A percentile compares a stretch with the other conserved stretches of the same genome.
Evolutionary conservation across 208 protist genomes (phyloP).

Genomic region (Porcisia hertigi): DNA sequence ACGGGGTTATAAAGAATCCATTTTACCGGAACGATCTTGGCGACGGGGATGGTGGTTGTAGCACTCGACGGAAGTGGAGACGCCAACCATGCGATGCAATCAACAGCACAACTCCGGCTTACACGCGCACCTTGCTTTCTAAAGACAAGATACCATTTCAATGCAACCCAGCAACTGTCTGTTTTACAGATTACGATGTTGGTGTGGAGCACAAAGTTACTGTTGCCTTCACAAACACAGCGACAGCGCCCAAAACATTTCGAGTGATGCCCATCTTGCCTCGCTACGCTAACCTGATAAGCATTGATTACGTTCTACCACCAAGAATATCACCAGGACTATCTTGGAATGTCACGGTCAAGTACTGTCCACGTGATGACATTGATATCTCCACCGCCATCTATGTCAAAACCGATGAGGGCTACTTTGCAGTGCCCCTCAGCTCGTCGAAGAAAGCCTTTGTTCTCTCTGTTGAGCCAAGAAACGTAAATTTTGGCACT

Average conservation of each 20-base stretch:
- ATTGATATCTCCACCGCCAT: constrained; percentile 70
- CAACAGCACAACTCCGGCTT: constrained; percentile 4
- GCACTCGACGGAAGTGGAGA: constrained; percentile 10
- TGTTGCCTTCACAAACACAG: constrained; percentile 84
- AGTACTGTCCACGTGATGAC: constrained; percentile 63
- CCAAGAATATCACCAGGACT: constrained; percentile 81
- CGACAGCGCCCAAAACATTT: constrained; percentile 71
- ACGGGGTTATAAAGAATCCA: constrained; percentile 62
- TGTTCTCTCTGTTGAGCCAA: constrained; percentile 39
- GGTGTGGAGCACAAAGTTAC: constrained; percentile 54
- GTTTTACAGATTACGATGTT: constrained; percentile 85
- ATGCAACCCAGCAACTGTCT: constrained; percentile 46
- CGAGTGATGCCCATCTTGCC: constrained; percentile 70
- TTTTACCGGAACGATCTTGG: constrained; percentile 43
- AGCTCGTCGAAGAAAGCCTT: constrained; percentile 50
- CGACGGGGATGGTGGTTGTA: background rate
- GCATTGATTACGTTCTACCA: constrained; percentile 61
- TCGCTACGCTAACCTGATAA: constrained; percentile 59
- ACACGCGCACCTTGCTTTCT: constrained; percentile 21
- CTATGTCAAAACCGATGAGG: constrained; percentile 59
- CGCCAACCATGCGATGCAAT: constrained; percentile 18
- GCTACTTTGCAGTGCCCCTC: constrained; percentile 69
- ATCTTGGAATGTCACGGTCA: constrained; percentile 62
- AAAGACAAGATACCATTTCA: constrained; percentile 31
- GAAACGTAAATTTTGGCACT: constrained; percentile 71